Evolutionary conservation across 257 asterid genomes (phyloP).

Genomic region (Capsicum rhomboideum): DNA sequence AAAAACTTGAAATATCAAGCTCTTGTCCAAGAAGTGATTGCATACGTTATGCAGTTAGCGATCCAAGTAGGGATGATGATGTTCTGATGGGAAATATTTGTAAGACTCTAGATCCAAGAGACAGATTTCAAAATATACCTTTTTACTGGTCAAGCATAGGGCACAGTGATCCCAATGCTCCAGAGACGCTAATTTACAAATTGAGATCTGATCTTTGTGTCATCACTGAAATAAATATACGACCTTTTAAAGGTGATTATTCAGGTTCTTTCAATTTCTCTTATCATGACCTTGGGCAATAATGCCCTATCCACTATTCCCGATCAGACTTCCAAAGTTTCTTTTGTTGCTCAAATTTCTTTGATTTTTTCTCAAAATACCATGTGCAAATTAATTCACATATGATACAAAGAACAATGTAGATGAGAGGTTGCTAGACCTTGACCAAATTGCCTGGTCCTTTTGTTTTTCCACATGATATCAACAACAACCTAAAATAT

Average conservation of each 20-base stretch:
- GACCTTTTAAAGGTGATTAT: slow-evolving; percentile 67
- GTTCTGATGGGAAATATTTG: slow-evolving; percentile 56
- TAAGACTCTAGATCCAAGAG: slow-evolving; percentile 58
- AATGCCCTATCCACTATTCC: background rate
- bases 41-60: slow-evolving; percentile 56
- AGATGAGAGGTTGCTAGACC: background rate
- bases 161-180: slow-evolving; percentile 49
- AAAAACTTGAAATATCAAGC: slow-evolving; percentile 37
- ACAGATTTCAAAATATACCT: slow-evolving; percentile 29
- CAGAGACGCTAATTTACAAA: slow-evolving; percentile 65
- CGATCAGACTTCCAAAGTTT: background rate
- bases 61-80: slow-evolving; percentile 71
- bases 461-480: background rate
- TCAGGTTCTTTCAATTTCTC: background rate
- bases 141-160: slow-evolving; percentile 93
- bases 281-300: background rate
- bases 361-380: background rate
- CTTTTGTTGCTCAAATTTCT: background rate
- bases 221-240: slow-evolving; percentile 58
- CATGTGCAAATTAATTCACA: background rate
- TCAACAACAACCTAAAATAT: background rate
- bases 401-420: background rate
- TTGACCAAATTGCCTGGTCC: background rate
- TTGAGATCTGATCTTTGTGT: slow-evolving; percentile 54
- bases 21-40: slow-evolving; percentile 36